phyloP scores from a whole-genome alignment of 2,329 filamentous ascomycete genomes.

The Penicillium sp. region DNA sequence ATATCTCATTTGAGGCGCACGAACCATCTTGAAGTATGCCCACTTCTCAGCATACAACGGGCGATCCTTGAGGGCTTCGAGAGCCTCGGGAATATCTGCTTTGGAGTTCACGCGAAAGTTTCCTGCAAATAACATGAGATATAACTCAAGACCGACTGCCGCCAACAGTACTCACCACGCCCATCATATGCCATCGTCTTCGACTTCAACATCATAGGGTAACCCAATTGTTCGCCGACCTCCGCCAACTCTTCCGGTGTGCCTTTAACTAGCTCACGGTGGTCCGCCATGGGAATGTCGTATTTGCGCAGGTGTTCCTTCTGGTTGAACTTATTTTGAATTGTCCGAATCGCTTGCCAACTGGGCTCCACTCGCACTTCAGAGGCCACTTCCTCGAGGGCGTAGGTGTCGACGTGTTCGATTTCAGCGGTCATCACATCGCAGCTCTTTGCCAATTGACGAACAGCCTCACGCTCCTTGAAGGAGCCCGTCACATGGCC shows the following conservation, averaged over 20 bases:
- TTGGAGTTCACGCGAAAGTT: constrained; percentile 60
- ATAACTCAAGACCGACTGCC: background rate
- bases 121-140: constrained; percentile 40
- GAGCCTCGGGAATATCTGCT: constrained; percentile 58
- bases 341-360: constrained; percentile 77
- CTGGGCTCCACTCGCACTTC: constrained; percentile 67
- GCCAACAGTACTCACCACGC: constrained; percentile 50
- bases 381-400: constrained; percentile 74
- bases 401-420: constrained; percentile 87
- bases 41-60: constrained; percentile 86
- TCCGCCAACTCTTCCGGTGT: constrained; percentile 57
- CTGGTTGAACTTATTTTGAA: constrained; percentile 90
- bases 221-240: constrained; percentile 62
- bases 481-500: constrained; percentile 80
- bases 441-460: constrained; percentile 66
- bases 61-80: constrained; percentile 60
- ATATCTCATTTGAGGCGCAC: constrained; percentile 1
- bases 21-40: constrained; percentile 66
- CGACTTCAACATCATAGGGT: constrained; percentile 88
- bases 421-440: constrained; percentile 90
- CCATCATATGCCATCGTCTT: constrained; percentile 89
- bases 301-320: constrained; percentile 69
- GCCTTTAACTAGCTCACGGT: constrained; percentile 58
- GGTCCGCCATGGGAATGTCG: constrained; percentile 66
- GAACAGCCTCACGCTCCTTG: constrained; percentile 72